A percentile compares a stretch with the other conserved stretches of the same genome.
phyloP scores from a whole-genome alignment of 306 rosid species.

The Trifolium repens region DNA sequence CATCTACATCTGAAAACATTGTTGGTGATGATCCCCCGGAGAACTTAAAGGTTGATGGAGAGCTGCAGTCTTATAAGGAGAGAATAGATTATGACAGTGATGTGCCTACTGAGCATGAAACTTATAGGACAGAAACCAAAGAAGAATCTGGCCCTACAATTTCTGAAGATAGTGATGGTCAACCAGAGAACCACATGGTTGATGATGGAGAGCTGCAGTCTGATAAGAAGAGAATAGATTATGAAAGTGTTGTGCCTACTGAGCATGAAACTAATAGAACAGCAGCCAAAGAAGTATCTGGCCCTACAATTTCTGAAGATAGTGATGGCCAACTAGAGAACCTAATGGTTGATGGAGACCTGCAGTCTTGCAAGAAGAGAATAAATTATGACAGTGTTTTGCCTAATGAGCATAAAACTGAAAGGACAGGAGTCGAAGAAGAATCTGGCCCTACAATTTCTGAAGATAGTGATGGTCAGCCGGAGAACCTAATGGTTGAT shows the following conservation, averaged over 20 bases:
- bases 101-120: constrained; percentile 52
- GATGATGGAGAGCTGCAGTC: constrained; percentile 52
- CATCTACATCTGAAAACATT: too few species aligned
- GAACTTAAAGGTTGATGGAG: constrained; percentile 47
- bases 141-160: constrained; percentile 50
- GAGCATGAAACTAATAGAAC: constrained; percentile 51
- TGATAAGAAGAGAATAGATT: constrained; percentile 35
- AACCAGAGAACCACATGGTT: constrained; percentile 46
- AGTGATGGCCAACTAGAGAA: constrained; percentile 48
- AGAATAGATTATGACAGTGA: constrained; percentile 36
- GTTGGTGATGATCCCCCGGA: constrained; percentile 33
- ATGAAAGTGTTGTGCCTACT: constrained; percentile 43
- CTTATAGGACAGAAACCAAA: constrained; percentile 44
- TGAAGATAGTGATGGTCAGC: constrained; percentile 51
- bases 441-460: constrained; percentile 49
- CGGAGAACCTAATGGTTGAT: constrained; percentile 47
- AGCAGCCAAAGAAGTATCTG: constrained; percentile 50
- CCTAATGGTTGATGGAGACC: constrained; percentile 48
- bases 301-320: constrained; percentile 48
- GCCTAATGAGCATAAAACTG: constrained; percentile 52
- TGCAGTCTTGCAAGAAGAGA: constrained; percentile 45
- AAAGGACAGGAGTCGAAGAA: constrained; percentile 44
- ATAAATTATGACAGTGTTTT: constrained; percentile 38
- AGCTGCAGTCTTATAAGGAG: constrained; percentile 46
- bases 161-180: constrained; percentile 56